Percentiles rank a stretch among this genome's conserved stretches.
Evolutionary conservation across 2,329 filamentous ascomycete genomes (phyloP).

Genomic region (Amylocarpus encephaloides): DNA sequence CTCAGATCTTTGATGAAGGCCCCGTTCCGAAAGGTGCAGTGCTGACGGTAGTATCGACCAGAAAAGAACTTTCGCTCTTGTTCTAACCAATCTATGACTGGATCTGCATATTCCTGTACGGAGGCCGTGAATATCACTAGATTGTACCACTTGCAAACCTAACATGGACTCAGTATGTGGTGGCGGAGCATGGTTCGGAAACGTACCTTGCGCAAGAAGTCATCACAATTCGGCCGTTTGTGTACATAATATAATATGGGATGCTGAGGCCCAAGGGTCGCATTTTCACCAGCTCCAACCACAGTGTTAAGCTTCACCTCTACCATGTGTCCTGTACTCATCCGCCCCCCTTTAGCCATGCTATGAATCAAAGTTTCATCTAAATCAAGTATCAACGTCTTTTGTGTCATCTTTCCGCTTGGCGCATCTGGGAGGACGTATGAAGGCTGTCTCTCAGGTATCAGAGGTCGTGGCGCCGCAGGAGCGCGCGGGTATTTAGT

Average conservation of each 20-base stretch:
- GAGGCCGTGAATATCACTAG: slow-evolving; percentile 94
- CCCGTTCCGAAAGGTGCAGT: slow-evolving; percentile 91
- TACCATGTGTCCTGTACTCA: slow-evolving; percentile 97
- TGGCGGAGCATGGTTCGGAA: neutral
- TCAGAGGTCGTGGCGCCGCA: slow-evolving; percentile 79
- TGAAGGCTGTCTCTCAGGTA: slow-evolving; percentile 83
- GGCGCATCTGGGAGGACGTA: slow-evolving; percentile 57
- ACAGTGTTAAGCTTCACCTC: slow-evolving; percentile 81
- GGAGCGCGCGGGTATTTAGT: slow-evolving; percentile 89
- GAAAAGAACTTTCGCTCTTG: slow-evolving; percentile 95
- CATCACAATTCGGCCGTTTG: slow-evolving; percentile 93
- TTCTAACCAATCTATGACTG: slow-evolving; percentile 98
- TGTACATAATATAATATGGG: slow-evolving; percentile 98
- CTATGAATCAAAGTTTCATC: slow-evolving; percentile 98
- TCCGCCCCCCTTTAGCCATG: slow-evolving; percentile 91
- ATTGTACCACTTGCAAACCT: slow-evolving; percentile 97
- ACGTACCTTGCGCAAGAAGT: slow-evolving; percentile 78
- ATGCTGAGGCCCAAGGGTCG: slow-evolving; percentile 74
- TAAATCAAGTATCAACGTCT: slow-evolving; percentile 90
- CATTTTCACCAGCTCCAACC: slow-evolving; percentile 59
- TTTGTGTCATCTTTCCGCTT: slow-evolving; percentile 57
- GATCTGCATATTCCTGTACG: slow-evolving; percentile 97
- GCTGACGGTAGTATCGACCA: slow-evolving; percentile 88
- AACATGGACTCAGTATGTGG: slow-evolving; percentile 19
- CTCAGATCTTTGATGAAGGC: slow-evolving; percentile 98